Evolutionary conservation across 2,329 filamentous ascomycete species (phyloP).

Genomic region (Rasamsonia emersonii): DNA sequence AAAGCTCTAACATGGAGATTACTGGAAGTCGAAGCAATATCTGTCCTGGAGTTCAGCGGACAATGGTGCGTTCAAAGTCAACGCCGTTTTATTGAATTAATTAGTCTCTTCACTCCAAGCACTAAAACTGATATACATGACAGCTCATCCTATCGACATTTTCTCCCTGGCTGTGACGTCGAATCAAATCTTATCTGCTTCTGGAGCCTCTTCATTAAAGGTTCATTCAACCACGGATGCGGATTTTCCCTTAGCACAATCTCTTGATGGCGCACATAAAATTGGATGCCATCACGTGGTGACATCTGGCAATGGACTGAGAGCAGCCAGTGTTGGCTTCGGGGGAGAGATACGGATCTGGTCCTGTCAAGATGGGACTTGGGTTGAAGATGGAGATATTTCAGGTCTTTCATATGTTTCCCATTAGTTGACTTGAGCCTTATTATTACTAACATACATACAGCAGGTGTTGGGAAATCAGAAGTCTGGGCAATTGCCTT

Average conservation of each 20-base stretch:
- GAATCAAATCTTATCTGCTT: slow-evolving; percentile 68
- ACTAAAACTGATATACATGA: slow-evolving; percentile 2
- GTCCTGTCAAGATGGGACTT: slow-evolving; percentile 50
- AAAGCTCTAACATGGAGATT: slow-evolving; percentile 11
- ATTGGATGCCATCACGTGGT: slow-evolving; percentile 87
- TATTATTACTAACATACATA: slow-evolving; percentile 5
- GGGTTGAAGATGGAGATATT: slow-evolving; percentile 44
- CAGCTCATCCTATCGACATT: slow-evolving; percentile 76
- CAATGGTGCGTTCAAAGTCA: slow-evolving; percentile 53
- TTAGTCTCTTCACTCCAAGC: no score
- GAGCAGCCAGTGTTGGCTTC: slow-evolving; percentile 79
- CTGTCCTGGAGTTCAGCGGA: slow-evolving; percentile 86
- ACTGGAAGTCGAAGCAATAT: slow-evolving; percentile 86
- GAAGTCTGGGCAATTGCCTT: slow-evolving; percentile 84
- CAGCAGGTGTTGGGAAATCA: slow-evolving; percentile 47
- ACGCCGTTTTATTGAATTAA: no score
- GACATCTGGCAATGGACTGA: slow-evolving; percentile 58
- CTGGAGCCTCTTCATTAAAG: slow-evolving; percentile 73
- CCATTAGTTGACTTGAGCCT: neutral
- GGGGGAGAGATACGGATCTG: slow-evolving; percentile 83
- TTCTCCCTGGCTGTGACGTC: slow-evolving; percentile 72
- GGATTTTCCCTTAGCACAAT: slow-evolving; percentile 69
- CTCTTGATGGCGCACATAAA: slow-evolving; percentile 69
- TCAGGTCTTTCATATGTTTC: slow-evolving; percentile 21
- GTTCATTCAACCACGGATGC: slow-evolving; percentile 66